Base-by-base conservation (phyloP, 768 basidiomycete species). In the Mycena filopes region DNA sequence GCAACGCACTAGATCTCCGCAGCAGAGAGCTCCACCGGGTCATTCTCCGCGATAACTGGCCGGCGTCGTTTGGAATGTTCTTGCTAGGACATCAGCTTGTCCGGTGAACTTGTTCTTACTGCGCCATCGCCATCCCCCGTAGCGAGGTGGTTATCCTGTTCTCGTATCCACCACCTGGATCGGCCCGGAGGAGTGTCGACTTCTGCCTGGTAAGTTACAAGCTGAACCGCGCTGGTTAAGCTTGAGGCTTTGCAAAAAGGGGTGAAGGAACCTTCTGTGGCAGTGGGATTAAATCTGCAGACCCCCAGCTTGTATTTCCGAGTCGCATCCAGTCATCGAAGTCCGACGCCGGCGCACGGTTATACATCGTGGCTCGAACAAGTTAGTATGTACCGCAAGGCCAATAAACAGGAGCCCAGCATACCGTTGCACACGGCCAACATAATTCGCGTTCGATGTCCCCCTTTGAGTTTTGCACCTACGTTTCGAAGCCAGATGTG, bases 291-390 rank as follows among this genome's bases (percentile, higher is more conserved):
- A 58, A 5, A 41, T 58, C 47, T 10, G 3, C 16, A 7, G 57
- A 38, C 2, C 57, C 57, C 57, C 57, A 58, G 18, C 57, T 47
- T 3, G 46, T 25, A 25, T 58, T 58, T 1, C 57, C 57, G 0
- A 46, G 31, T 4, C 16, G 21, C 56, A 26, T 28, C 56, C 56
- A 57, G 13, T 57, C 56, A 20, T 57, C 56, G 28, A 40, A 48
- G 47, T 58, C 57, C 2, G 57, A 58, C 8, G 56, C 56, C 3
- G 45, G 16, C 0, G 56, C 56, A 10, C 46, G 56, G 6, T 25
- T 40, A n/a, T 58, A 58, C 18, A 58, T 18, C 57, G 49, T 58
- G 7, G 25, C 57, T 58, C 1, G 3, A 4, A 13, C 13, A 38
- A 2, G 13, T 28, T 20, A n/a, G 4, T 25, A 40, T n/a, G 2